These are phyloP conservation scores for Metschnikowia bowlesiae DNA, from an alignment of 805 yeast genomes.

Conservation along the genomic window DNA sequence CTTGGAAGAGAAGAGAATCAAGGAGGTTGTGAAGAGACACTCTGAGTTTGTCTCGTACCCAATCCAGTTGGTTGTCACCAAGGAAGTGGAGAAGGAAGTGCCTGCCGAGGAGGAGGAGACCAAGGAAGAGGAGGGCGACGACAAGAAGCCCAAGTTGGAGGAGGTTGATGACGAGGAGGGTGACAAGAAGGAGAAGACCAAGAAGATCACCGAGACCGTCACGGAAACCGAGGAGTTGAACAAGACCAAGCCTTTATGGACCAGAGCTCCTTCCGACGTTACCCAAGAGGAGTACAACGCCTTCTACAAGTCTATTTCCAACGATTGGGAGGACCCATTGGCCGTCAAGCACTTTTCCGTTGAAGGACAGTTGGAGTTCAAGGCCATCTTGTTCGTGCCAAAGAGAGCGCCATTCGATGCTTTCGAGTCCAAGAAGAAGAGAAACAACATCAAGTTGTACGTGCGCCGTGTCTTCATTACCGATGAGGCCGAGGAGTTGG, in stretches of 20 bases:
- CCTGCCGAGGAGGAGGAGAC: slow-evolving; percentile 70
- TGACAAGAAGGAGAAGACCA: slow-evolving; percentile 68
- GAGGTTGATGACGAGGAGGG: slow-evolving; percentile 63
- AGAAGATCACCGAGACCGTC: slow-evolving; percentile 88
- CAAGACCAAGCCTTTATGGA: slow-evolving; percentile 99
- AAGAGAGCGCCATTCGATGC: slow-evolving; percentile 99
- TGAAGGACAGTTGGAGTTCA: slow-evolving; percentile 99
- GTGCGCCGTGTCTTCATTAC: slow-evolving; percentile 99
- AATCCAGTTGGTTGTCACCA: slow-evolving; percentile 95
- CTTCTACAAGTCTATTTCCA: slow-evolving; percentile 97
- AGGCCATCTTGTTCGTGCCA: slow-evolving; percentile 95
- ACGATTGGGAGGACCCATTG: slow-evolving; percentile 99
- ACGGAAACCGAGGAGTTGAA: slow-evolving; percentile 97
- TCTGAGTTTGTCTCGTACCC: slow-evolving; percentile 99
- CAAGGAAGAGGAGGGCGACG: slow-evolving; percentile 45
- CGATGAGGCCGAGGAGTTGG: slow-evolving; percentile 98
- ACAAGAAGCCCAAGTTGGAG: slow-evolving; percentile 67
- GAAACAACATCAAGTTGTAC: slow-evolving; percentile 95
- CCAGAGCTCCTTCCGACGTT: slow-evolving; percentile 96
- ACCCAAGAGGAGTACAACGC: slow-evolving; percentile 98
- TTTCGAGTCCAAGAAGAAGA: slow-evolving; percentile 98
- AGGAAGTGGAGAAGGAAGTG: slow-evolving; percentile 98
- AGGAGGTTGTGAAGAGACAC: slow-evolving; percentile 99
- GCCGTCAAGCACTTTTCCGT: slow-evolving; percentile 99
- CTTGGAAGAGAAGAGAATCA: slow-evolving; percentile 98